Conservation (phyloP, 352 stramenopile species). For the Globisporangium parvum region DNA sequence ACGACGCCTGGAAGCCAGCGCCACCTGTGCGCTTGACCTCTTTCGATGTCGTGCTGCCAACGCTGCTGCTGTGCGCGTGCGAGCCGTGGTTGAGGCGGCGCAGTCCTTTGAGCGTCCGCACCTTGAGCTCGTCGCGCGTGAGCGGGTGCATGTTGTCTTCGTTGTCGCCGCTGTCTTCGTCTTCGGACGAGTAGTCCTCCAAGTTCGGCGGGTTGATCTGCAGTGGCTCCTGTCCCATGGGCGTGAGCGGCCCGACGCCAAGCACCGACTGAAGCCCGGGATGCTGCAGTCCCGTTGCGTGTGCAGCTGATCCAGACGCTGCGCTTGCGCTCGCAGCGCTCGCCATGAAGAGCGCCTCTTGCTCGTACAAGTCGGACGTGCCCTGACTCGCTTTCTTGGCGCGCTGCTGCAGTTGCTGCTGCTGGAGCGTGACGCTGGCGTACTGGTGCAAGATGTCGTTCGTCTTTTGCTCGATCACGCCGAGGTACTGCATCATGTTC, state of each 20-base stretch:
- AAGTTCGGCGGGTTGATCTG: conserved; percentile 93
- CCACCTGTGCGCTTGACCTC: conserved; percentile 24
- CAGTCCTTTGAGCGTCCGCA: conserved; percentile 83
- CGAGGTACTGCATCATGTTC: conserved; percentile 94
- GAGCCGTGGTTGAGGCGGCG: conserved; percentile 47
- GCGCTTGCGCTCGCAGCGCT: conserved; percentile 8
- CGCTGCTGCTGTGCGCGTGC: conserved; percentile 11
- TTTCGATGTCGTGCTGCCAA: conserved; percentile 14
- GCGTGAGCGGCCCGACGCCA: conserved; percentile 73
- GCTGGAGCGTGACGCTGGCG: conserved; percentile 33
- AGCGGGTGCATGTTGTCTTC: conserved; percentile 85
- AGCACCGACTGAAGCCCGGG: conserved; percentile 65
- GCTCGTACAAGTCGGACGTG: conserved; percentile 26
- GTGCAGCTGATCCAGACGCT: conserved; percentile 6
- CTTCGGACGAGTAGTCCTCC: conserved; percentile 93
- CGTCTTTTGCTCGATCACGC: conserved; percentile 92
- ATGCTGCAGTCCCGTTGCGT: conserved; percentile 7
- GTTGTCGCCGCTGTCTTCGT: conserved; percentile 83
- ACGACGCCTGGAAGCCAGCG: conserved; percentile 2
- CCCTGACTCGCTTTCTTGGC: conserved; percentile 10
- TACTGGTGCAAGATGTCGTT: conserved; percentile 92
- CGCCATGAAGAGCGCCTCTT: conserved; percentile 33
- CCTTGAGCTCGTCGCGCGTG: conserved; percentile 89
- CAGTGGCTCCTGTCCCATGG: conserved; percentile 87
- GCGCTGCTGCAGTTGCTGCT: conserved; percentile 43